Evolutionary conservation across 169 alveolate genomes (phyloP).

Genomic region (Plasmodium relictum): DNA sequence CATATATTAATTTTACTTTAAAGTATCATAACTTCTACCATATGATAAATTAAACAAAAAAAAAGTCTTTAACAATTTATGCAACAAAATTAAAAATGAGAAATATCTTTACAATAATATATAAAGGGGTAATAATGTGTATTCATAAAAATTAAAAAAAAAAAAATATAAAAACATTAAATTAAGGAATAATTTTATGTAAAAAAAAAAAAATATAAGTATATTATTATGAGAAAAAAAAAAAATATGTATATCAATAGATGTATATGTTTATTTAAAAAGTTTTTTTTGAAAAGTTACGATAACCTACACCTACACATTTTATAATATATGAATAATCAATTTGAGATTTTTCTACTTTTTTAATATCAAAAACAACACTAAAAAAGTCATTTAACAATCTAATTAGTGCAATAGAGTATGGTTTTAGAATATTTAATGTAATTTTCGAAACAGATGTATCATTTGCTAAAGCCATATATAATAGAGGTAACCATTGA

Average conservation of each 20-base stretch:
- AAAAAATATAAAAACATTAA: too few species aligned
- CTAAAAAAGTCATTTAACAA: slow-evolving; percentile 66
- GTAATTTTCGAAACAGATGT: slow-evolving; percentile 68
- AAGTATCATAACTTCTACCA: too few species aligned
- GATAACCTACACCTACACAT: slow-evolving; percentile 75
- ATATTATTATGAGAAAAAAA: neutral
- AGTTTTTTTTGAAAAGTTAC: slow-evolving; percentile 70
- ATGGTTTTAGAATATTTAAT: slow-evolving; percentile 44
- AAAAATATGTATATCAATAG: neutral
- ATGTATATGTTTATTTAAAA: slow-evolving; percentile 15
- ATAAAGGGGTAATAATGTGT: too few species aligned
- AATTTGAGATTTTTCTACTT: slow-evolving; percentile 62
- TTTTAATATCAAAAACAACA: slow-evolving; percentile 69
- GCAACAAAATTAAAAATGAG: too few species aligned
- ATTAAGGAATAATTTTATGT: too few species aligned
- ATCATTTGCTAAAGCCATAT: slow-evolving; percentile 66
- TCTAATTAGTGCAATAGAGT: slow-evolving; percentile 65
- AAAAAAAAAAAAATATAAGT: neutral
- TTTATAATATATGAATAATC: slow-evolving; percentile 65
- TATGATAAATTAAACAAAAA: too few species aligned
- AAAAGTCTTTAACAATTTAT: too few species aligned
- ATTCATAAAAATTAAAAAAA: too few species aligned
- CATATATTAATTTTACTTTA: too few species aligned
- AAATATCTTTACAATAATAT: too few species aligned
- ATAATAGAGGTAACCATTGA: slow-evolving; percentile 76